Percentiles rank a stretch among this genome's conserved stretches.
Evolutionary conservation across 2,329 filamentous ascomycete species (phyloP).

Genomic region (Colletotrichum tabaci): DNA sequence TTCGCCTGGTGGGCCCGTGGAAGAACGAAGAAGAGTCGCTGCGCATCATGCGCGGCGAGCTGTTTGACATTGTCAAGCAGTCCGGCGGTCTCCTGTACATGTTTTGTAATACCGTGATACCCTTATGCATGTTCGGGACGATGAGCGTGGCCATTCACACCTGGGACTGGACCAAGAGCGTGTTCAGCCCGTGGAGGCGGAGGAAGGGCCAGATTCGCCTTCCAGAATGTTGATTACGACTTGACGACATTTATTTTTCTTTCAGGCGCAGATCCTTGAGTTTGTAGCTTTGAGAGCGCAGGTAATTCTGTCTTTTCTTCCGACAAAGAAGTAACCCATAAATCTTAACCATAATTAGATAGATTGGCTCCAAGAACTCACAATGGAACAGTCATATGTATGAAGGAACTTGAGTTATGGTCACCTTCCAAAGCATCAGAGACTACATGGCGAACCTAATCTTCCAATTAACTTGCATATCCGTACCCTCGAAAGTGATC

Average conservation of each 20-base stretch:
- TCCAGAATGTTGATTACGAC: constrained; percentile 8
- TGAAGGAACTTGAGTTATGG: too few species aligned
- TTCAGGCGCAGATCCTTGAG: not conserved
- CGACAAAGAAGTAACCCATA: not conserved
- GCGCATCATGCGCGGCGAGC: constrained; percentile 57
- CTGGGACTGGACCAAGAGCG: constrained; percentile 34
- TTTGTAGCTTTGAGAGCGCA: not conserved
- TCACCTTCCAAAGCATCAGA: too few species aligned
- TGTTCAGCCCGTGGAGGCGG: constrained; percentile 7
- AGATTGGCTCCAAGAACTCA: not conserved
- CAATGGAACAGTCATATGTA: not conserved
- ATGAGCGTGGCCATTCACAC: constrained; percentile 50
- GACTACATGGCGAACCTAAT: too few species aligned
- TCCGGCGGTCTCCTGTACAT: constrained; percentile 56
- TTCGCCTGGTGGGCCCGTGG: constrained; percentile 62
- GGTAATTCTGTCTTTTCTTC: not conserved
- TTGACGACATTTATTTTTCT: not conserved
- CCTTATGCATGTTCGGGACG: constrained; percentile 54
- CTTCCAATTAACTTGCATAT: too few species aligned
- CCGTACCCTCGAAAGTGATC: too few species aligned
- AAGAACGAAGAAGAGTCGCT: constrained; percentile 52
- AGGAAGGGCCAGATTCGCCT: constrained; percentile 23
- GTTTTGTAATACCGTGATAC: constrained; percentile 56
- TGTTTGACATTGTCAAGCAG: constrained; percentile 57
- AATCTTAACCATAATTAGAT: not conserved